Evolutionary conservation across 163 green algal genomes (phyloP).

Genomic region (Picocystis sp.): DNA sequence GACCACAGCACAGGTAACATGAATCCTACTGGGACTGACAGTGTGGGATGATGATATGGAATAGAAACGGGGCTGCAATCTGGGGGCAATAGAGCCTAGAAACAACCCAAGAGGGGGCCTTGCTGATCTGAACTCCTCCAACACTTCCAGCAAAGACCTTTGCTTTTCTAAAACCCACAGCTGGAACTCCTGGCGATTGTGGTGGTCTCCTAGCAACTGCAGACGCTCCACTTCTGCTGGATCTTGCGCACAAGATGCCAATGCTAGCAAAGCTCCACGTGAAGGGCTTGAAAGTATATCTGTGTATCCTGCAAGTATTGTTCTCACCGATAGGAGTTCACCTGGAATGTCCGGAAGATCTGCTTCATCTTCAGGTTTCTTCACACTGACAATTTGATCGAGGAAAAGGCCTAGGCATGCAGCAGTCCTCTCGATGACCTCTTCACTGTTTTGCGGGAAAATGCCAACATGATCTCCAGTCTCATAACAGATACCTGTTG

Average conservation of each 20-base stretch:
- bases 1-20: constrained; percentile 59
- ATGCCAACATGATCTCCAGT: constrained; percentile 81
- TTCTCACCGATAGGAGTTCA: constrained; percentile 37
- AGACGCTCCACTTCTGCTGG: constrained; percentile 39
- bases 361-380: constrained; percentile 22
- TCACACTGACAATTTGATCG: constrained; percentile 38
- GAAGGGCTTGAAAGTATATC: constrained; percentile 61
- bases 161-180: constrained; percentile 13
- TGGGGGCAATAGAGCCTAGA: constrained; percentile 41
- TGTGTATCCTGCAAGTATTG: constrained; percentile 54
- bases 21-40: constrained; percentile 22
- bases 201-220: constrained; percentile 20
- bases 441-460: constrained; percentile 49
- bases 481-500: constrained; percentile 39
- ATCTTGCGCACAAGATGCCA: constrained; percentile 52
- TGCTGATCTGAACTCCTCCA: constrained; percentile 54
- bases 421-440: constrained; percentile 44
- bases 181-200: constrained; percentile 14
- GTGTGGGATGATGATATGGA: constrained; percentile 62
- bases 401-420: constrained; percentile 37
- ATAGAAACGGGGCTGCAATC: constrained; percentile 76
- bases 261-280: constrained; percentile 42
- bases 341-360: constrained; percentile 8
- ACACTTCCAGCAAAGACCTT: constrained; percentile 55
- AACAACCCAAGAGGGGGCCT: constrained; percentile 53